phyloP scores from a whole-genome alignment of 2,329 filamentous ascomycete species.

The Scedosporium apiospermum region DNA sequence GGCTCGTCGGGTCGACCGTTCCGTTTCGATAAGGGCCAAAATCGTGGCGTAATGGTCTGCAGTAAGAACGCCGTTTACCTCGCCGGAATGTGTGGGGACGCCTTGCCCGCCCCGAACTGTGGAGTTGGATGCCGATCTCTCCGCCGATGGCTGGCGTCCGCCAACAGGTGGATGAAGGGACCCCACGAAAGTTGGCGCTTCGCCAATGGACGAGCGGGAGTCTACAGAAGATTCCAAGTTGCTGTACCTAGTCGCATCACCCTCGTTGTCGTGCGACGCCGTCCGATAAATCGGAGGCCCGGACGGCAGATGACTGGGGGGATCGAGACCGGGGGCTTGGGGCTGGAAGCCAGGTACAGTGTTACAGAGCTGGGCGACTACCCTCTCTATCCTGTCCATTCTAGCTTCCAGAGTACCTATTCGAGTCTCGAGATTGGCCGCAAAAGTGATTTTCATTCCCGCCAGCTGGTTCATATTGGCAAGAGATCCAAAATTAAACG shows the following conservation, averaged over 20 bases:
- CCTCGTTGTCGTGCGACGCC: not conserved
- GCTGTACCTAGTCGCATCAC: not conserved
- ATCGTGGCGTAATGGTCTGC: constrained; percentile 41
- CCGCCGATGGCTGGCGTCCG: constrained; percentile 11
- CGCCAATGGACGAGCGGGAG: constrained; percentile 34
- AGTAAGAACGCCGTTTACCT: constrained; percentile 22
- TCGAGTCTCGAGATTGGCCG: constrained; percentile 42
- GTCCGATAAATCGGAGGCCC: not conserved
- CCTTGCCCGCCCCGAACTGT: constrained; percentile 39
- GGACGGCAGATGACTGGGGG: not conserved
- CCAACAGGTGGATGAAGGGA: constrained; percentile 28
- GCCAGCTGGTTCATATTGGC: constrained; percentile 34
- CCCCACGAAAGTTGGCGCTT: constrained; percentile 34
- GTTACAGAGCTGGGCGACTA: constrained; percentile 40
- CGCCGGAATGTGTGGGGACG: constrained; percentile 29
- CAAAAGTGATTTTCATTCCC: constrained; percentile 49
- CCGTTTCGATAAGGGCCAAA: constrained; percentile 42
- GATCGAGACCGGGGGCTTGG: constrained; percentile 9
- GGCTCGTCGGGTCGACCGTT: constrained; percentile 44
- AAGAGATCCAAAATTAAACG: constrained; percentile 45
- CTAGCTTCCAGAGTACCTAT: constrained; percentile 41
- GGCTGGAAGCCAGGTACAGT: constrained; percentile 29
- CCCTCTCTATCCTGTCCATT: constrained; percentile 42
- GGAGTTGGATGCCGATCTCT: constrained; percentile 32
- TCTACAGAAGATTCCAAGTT: constrained; percentile 31